Percentiles rank a stretch among this genome's conserved stretches.
Evolutionary conservation across 2,329 filamentous ascomycete species (phyloP).

Genomic region (Drechslerella dactyloides): DNA sequence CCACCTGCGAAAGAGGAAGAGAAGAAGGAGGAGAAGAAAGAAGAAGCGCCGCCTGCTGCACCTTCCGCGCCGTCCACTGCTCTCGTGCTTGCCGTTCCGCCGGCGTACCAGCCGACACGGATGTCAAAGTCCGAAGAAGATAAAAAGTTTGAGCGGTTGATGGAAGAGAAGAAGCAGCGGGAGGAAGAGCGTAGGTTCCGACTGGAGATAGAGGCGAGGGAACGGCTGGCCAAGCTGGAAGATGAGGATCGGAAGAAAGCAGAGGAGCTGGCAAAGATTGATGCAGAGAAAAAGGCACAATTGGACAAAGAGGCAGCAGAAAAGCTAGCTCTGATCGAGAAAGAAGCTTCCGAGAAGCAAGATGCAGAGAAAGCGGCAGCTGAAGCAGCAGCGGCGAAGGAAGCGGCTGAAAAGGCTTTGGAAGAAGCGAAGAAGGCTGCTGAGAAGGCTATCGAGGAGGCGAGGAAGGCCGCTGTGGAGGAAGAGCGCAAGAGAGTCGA

Average conservation of each 20-base stretch:
- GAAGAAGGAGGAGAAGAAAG: constrained; percentile 57
- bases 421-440: constrained; percentile 55
- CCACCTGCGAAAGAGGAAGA: constrained; percentile 52
- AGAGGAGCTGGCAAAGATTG: constrained; percentile 59
- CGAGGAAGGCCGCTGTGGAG: constrained; percentile 11
- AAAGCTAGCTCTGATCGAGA: constrained; percentile 28
- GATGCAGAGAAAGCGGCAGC: constrained; percentile 45
- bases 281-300: constrained; percentile 25
- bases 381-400: constrained; percentile 55
- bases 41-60: constrained; percentile 18
- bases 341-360: constrained; percentile 32
- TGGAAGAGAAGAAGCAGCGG: constrained; percentile 47
- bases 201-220: constrained; percentile 51
- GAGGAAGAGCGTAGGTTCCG: constrained; percentile 52
- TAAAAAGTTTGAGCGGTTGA: constrained; percentile 45
- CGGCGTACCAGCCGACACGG: constrained; percentile 52
- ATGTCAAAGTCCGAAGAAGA: constrained; percentile 49
- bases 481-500: constrained; percentile 9
- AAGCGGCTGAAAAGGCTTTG: constrained; percentile 38
- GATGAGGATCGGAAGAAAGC: constrained; percentile 57
- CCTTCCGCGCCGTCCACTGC: constrained; percentile 31
- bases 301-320: constrained; percentile 24
- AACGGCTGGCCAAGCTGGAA: constrained; percentile 55
- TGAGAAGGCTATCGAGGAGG: constrained; percentile 23
- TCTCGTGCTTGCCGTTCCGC: constrained; percentile 54